phyloP scores from a whole-genome alignment of 345 rosid species.

The Toxicodendron radicans region DNA sequence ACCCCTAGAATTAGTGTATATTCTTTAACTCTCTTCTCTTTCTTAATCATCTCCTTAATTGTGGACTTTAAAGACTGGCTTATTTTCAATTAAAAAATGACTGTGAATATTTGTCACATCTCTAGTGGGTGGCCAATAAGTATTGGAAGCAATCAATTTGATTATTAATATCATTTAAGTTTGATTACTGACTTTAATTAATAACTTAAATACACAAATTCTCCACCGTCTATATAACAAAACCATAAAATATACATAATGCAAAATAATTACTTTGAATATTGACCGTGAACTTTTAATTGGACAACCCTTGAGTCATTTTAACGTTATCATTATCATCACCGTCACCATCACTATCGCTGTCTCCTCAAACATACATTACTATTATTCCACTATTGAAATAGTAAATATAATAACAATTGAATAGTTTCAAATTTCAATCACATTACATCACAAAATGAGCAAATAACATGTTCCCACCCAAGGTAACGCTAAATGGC shows the following conservation, averaged over 20 bases:
- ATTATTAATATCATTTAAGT: background rate
- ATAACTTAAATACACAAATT: background rate
- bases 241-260: background rate
- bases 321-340: too few species aligned
- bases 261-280: constrained; percentile 14
- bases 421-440: too few species aligned
- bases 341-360: too few species aligned
- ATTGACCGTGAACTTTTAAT: background rate
- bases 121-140: constrained; percentile 5
- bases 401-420: too few species aligned
- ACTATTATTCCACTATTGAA: too few species aligned
- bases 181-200: constrained; percentile 11
- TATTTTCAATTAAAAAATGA: constrained; percentile 14
- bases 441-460: too few species aligned
- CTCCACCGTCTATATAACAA: constrained; percentile 7
- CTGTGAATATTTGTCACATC: background rate
- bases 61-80: background rate
- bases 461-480: too few species aligned
- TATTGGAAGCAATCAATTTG: too few species aligned
- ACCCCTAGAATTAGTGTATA: background rate
- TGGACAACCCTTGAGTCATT: background rate
- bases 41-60: constrained; percentile 17
- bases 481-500: too few species aligned
- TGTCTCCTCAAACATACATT: too few species aligned
- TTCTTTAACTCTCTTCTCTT: background rate